Evolutionary conservation across 2,329 filamentous ascomycete genomes (phyloP), one percentile per base, ranked within the genome.

Genomic region (Emergomyces orientalis): DNA sequence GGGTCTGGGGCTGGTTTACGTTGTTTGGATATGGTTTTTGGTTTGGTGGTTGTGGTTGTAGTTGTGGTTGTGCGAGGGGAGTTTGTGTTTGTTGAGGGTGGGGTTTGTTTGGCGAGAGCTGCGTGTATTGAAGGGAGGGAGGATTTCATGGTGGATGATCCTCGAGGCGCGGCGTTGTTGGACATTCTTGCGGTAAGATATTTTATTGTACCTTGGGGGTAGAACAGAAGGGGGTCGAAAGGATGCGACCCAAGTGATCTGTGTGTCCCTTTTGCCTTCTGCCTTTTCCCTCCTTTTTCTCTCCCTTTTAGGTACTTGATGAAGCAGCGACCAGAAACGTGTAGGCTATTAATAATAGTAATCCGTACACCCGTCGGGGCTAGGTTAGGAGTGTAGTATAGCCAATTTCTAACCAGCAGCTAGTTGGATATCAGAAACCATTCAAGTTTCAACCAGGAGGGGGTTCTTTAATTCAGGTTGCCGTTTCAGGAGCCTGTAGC

Each of bases 71-170:
- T 54, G 32, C 9, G 76, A 14, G 51, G n/a, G 22, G 51, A 30
- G 17, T 34, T 54, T 54, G 72, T 34, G 74, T 71, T 41, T 45
- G 75, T 6, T 9, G 54, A 32, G 13, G 30, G 34, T 2, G 19
- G 9, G 69, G 54, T 17, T 37, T 56, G 19, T 56, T 25, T 41
- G n/a, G 32, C 17, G 66, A 80, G 74, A 59, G 77, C 75, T 39
- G 77, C 72, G 62, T 73, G 74, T 27, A 73, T 69, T 30, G 74
- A 70, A 11, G 74, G 74, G 22, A 79, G 77, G 32, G 81, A 78
- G 62, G 84, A 86, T 72, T 88, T 89, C 19, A 89, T 78, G 64
- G 86, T 85, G 34, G 54, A 27, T 25, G 65, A 84, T 79, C 69
- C 84, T 87, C 27, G 77, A 76, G 58, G 77, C 43, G 62, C 32